phyloP scores from a whole-genome alignment of 345 rosid species.

The Linum trigynum region DNA sequence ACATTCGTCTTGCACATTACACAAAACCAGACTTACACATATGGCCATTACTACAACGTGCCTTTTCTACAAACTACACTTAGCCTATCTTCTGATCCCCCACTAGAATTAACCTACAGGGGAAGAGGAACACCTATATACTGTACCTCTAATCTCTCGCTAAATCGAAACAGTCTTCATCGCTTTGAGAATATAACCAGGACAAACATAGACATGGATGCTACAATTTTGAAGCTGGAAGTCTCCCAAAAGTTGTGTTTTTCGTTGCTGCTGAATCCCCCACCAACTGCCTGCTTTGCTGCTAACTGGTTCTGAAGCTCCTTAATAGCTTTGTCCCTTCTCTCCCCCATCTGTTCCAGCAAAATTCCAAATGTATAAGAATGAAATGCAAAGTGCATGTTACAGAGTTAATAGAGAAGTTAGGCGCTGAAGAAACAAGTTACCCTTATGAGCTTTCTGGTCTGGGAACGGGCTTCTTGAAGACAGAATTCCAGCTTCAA shows the following conservation, averaged over 20 bases:
- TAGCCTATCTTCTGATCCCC: constrained; percentile 13
- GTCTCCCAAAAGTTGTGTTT: constrained; percentile 77
- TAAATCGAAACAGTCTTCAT: constrained; percentile 13
- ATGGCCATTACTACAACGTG: neutral
- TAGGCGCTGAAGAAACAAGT: neutral
- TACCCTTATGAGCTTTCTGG: constrained; percentile 76
- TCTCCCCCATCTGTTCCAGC: constrained; percentile 58
- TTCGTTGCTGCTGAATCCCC: constrained; percentile 15
- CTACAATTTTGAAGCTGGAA: constrained; percentile 69
- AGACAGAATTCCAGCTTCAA: constrained; percentile 87
- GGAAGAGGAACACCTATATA: constrained; percentile 13
- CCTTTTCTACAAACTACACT: constrained; percentile 20
- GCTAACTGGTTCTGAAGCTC: constrained; percentile 62
- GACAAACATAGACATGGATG: constrained; percentile 81
- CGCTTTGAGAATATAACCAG: constrained; percentile 71
- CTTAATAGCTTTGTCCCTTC: constrained; percentile 66
- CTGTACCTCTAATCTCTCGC: neutral
- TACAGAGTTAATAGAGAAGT: neutral
- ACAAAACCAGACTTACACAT: too few relatives aligned
- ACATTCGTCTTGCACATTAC: neutral
- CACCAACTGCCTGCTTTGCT: constrained; percentile 29
- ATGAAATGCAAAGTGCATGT: neutral
- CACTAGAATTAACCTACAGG: constrained; percentile 4
- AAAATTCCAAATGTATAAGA: neutral
- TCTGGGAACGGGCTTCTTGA: constrained; percentile 77